phyloP scores from a whole-genome alignment of 768 basidiomycete species.

The Paxillus involutus region DNA sequence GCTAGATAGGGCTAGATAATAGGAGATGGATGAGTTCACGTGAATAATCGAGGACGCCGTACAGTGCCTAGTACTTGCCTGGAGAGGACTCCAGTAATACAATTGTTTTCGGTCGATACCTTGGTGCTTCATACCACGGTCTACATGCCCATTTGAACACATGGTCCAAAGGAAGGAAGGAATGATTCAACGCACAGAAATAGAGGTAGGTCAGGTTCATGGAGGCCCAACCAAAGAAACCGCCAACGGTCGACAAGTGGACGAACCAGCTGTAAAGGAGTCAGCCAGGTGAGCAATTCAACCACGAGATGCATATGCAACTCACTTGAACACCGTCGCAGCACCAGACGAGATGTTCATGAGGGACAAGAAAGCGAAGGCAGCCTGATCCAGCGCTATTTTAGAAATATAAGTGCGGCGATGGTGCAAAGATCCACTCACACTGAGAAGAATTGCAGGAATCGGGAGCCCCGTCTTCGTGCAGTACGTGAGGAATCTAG shows the following conservation, averaged over 20 bases:
- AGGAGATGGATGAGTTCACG: slow-evolving; percentile 19
- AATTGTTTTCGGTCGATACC: slow-evolving; percentile 63
- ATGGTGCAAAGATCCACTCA: background rate
- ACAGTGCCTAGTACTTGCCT: slow-evolving; percentile 22
- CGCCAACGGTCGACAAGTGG: slow-evolving; percentile 61
- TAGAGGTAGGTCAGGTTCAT: slow-evolving; percentile 70
- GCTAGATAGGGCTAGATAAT: slow-evolving; percentile 50
- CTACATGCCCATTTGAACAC: slow-evolving; percentile 28
- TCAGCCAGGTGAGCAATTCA: too few species aligned
- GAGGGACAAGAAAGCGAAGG: slow-evolving; percentile 52
- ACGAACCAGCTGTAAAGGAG: slow-evolving; percentile 56
- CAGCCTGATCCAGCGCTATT: slow-evolving; percentile 18
- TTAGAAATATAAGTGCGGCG: slow-evolving; percentile 23
- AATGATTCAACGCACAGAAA: slow-evolving; percentile 44
- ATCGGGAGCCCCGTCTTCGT: slow-evolving; percentile 49
- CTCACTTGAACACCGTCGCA: slow-evolving; percentile 30
- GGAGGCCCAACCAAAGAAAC: slow-evolving; percentile 63
- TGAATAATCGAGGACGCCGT: background rate
- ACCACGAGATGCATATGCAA: background rate
- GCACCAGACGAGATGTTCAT: slow-evolving; percentile 59
- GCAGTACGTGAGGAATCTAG: slow-evolving; percentile 45
- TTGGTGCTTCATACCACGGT: slow-evolving; percentile 68
- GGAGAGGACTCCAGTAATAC: slow-evolving; percentile 57
- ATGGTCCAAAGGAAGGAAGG: background rate
- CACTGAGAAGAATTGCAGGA: slow-evolving; percentile 28